phyloP scores from a whole-genome alignment of 2,329 filamentous ascomycete genomes.

The Neonectria hederae region DNA sequence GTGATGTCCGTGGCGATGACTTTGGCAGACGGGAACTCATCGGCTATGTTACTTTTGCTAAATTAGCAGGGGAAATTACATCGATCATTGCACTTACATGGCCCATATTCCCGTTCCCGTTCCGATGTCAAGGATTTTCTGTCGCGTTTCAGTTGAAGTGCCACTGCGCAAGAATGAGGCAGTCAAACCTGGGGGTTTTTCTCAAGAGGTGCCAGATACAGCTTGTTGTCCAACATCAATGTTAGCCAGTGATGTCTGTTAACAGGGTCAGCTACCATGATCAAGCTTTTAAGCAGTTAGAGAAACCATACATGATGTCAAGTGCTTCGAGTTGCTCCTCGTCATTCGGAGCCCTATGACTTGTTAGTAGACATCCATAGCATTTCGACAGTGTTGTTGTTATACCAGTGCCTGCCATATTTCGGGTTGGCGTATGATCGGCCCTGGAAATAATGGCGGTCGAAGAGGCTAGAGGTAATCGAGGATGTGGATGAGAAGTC shows the following conservation, averaged over 20 bases:
- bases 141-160: background rate
- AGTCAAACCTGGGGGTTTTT: slow-evolving; percentile 27
- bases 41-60: slow-evolving; percentile 29
- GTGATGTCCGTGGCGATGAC: slow-evolving; percentile 37
- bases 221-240: slow-evolving; percentile 33
- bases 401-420: slow-evolving; percentile 38
- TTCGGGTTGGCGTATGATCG: slow-evolving; percentile 37
- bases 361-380: background rate
- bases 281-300: background rate
- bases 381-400: rapidly evolving
- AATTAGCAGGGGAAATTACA: rapidly evolving
- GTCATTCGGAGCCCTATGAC: slow-evolving; percentile 34
- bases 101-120: slow-evolving; percentile 40
- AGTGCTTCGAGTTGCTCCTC: slow-evolving; percentile 38
- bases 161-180: rapidly evolving
- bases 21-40: slow-evolving; percentile 34
- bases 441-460: slow-evolving; percentile 34
- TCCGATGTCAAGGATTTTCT: slow-evolving; percentile 35
- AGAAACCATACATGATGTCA: slow-evolving; percentile 33
- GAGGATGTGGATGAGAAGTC: slow-evolving; percentile 31
- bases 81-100: slow-evolving; percentile 13
- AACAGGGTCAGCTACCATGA: background rate
- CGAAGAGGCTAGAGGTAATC: slow-evolving; percentile 38
- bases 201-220: slow-evolving; percentile 34
- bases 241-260: slow-evolving; percentile 37